A percentile compares a stretch with the other conserved stretches of the same genome.
Conservation (phyloP, 2,329 filamentous ascomycete genomes). For the Pleomassaria siparia region DNA sequence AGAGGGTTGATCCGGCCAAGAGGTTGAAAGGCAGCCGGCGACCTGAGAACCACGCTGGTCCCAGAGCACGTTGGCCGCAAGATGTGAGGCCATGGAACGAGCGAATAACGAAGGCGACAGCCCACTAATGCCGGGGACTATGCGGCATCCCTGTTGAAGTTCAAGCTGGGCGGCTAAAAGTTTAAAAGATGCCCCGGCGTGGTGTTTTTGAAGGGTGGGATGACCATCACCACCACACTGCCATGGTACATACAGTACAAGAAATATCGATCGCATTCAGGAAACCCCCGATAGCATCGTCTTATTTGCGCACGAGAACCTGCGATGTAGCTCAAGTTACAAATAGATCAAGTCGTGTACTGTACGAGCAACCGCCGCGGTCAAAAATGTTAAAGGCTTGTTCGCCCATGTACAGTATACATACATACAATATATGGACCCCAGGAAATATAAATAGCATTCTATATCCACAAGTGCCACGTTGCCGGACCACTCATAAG, state of each 20-base stretch:
- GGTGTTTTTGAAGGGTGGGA: constrained; percentile 3
- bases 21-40: constrained; percentile 7
- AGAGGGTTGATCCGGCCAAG: constrained; percentile 9
- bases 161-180: constrained; percentile 22
- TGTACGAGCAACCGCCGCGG: neutral
- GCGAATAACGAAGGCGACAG: constrained; percentile 14
- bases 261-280: constrained; percentile 9
- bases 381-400: neutral
- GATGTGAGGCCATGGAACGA: constrained; percentile 9
- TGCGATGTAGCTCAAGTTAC: constrained; percentile 7
- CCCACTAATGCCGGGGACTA: constrained; percentile 8
- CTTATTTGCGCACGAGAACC: constrained; percentile 6
- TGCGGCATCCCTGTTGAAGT: constrained; percentile 16
- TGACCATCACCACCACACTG: constrained; percentile 1
- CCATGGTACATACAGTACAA: too few species aligned
- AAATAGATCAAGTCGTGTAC: constrained; percentile 6
- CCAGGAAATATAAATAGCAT: constrained; percentile 11
- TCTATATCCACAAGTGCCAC: neutral
- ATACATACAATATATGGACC: too few species aligned
- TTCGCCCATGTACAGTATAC: too few species aligned
- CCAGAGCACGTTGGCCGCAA: constrained; percentile 6
- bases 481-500: constrained; percentile 5
- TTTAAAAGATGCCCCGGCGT: constrained; percentile 16
- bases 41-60: constrained; percentile 7
- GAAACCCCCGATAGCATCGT: constrained; percentile 11